Evolutionary conservation across 306 rosid genomes (phyloP).

Genomic region (Datisca glomerata): DNA sequence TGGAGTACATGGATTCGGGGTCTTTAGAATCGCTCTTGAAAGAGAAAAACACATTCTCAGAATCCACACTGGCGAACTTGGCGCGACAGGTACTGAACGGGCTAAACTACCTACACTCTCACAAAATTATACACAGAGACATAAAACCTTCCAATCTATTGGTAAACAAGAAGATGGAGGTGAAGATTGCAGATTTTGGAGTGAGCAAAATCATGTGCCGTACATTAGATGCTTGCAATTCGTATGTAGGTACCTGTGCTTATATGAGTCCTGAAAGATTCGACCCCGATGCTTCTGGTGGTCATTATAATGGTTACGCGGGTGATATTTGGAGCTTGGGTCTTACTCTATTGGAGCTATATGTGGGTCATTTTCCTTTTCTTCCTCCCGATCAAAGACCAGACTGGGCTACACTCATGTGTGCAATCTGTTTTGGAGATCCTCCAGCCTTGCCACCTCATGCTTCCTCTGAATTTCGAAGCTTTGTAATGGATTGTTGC

Average conservation of each 20-base stretch:
- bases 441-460: constrained; percentile 57
- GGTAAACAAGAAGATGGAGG: constrained; percentile 37
- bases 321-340: constrained; percentile 93
- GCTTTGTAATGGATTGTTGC: constrained; percentile 59
- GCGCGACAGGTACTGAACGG: constrained; percentile 68
- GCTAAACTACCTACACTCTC: constrained; percentile 58
- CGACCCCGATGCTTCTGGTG: constrained; percentile 74
- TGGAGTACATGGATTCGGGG: constrained; percentile 77
- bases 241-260: constrained; percentile 90
- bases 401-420: constrained; percentile 85
- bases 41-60: constrained; percentile 43
- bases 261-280: constrained; percentile 97
- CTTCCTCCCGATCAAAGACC: constrained; percentile 81
- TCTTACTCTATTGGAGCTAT: constrained; percentile 67
- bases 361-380: constrained; percentile 79
- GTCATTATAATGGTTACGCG: constrained; percentile 68
- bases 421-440: constrained; percentile 77
- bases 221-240: constrained; percentile 60
- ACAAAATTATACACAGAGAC: constrained; percentile 76
- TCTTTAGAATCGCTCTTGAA: constrained; percentile 38
- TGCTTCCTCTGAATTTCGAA: constrained; percentile 41
- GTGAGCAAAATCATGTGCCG: constrained; percentile 72
- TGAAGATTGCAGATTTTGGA: constrained; percentile 86
- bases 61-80: constrained; percentile 30
- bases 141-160: constrained; percentile 71